Evolutionary conservation across 495 filamentous ascomycete genomes (phyloP).

Genomic region (Gamarada debralockiae): DNA sequence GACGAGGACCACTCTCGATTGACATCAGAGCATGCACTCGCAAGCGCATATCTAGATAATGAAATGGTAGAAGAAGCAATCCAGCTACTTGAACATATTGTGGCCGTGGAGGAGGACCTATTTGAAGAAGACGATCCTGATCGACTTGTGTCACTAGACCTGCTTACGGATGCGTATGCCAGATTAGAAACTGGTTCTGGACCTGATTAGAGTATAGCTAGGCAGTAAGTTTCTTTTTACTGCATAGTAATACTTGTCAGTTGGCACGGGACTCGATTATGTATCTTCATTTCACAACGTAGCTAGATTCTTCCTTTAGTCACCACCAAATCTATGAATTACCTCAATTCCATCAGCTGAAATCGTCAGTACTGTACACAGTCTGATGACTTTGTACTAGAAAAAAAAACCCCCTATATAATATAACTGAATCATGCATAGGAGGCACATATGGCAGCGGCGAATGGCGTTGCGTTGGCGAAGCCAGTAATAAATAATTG

Average conservation of each 20-base stretch:
- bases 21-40: constrained; percentile 7
- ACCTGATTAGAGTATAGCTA: constrained; percentile 7
- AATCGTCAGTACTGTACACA: too few species aligned
- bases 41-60: constrained; percentile 10
- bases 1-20: constrained; percentile 9
- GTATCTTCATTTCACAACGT: neutral
- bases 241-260: neutral
- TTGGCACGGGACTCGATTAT: neutral
- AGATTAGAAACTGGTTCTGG: constrained; percentile 2
- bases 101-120: constrained; percentile 13
- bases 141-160: constrained; percentile 8
- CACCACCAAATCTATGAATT: too few species aligned
- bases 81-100: constrained; percentile 15
- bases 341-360: too few species aligned
- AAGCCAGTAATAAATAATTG: too few species aligned
- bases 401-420: too few species aligned
- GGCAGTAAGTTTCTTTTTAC: constrained; percentile 1
- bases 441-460: too few species aligned
- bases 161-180: neutral
- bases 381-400: too few species aligned
- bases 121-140: constrained; percentile 15
- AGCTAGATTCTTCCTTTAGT: too few species aligned
- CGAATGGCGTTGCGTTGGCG: too few species aligned
- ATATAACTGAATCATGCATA: too few species aligned
- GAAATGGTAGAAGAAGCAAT: constrained; percentile 14